Conservation (phyloP, 805 yeast genomes). For the Henningerozyma blattae region DNA sequence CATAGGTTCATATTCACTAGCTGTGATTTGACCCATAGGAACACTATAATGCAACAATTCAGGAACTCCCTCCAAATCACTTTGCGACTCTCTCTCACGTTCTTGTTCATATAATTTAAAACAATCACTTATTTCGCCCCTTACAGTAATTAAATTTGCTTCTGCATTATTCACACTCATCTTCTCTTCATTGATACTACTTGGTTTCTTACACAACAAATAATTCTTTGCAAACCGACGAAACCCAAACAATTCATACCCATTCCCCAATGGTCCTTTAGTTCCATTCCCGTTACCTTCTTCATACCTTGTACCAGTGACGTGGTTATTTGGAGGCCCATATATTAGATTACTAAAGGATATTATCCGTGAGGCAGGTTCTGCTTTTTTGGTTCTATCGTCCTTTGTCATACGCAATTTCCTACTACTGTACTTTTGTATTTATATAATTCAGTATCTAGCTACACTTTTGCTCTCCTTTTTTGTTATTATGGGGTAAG, state of each 20-base stretch:
- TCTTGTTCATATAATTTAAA: neutral
- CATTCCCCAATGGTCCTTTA: neutral
- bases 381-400: too few species aligned
- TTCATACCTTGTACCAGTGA: too few species aligned
- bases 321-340: too few species aligned
- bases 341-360: too few species aligned
- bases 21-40: constrained; percentile 1
- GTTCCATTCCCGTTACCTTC: neutral
- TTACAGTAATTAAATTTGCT: neutral
- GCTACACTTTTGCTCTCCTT: too few species aligned
- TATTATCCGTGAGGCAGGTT: too few species aligned
- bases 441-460: too few species aligned
- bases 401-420: too few species aligned
- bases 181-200: neutral
- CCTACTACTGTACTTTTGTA: too few species aligned
- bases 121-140: neutral
- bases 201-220: constrained; percentile 4
- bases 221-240: constrained; percentile 18
- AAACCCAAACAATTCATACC: constrained; percentile 18
- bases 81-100: neutral
- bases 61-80: too few species aligned
- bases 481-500: too few species aligned
- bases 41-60: neutral
- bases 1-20: constrained; percentile 1
- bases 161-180: neutral